Conservation (phyloP, 1,284 basidiomycete species). For the Omphalotus olearius region DNA sequence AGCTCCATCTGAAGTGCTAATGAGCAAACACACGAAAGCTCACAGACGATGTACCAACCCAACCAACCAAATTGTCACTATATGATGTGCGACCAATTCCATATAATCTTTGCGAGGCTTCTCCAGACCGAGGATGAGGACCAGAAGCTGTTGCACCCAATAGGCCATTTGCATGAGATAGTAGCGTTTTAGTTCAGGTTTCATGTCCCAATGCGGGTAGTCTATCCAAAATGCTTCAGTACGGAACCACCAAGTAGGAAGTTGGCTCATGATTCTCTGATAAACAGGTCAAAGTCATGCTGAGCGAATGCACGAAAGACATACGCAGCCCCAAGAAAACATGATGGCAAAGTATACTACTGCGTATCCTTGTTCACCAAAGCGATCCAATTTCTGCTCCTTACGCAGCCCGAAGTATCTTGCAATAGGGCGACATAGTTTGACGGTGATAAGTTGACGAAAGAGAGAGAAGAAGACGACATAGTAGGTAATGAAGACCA, state of each 20-base stretch:
- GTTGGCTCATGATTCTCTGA: slow-evolving; percentile 80
- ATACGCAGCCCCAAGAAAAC: slow-evolving; percentile 74
- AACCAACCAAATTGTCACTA: slow-evolving; percentile 95
- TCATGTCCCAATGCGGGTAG: slow-evolving; percentile 91
- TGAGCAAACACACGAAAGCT: slow-evolving; percentile 9
- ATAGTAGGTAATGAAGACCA: slow-evolving; percentile 83
- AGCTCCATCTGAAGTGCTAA: slow-evolving; percentile 71
- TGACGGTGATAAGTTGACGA: slow-evolving; percentile 75
- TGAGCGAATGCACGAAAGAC: slow-evolving; percentile 23
- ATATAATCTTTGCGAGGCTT: slow-evolving; percentile 91
- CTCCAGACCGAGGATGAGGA: slow-evolving; percentile 83
- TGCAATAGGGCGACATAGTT: slow-evolving; percentile 71
- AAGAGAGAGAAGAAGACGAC: slow-evolving; percentile 91
- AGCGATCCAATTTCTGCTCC: slow-evolving; percentile 71
- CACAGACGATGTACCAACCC: slow-evolving; percentile 44
- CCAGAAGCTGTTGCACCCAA: slow-evolving; percentile 92
- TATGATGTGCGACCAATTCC: slow-evolving; percentile 85
- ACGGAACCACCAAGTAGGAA: slow-evolving; percentile 89
- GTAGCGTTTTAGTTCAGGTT: slow-evolving; percentile 82
- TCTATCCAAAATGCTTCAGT: slow-evolving; percentile 86
- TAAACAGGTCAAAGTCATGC: neutral
- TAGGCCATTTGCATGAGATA: slow-evolving; percentile 90
- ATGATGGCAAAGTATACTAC: slow-evolving; percentile 75
- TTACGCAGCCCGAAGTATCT: slow-evolving; percentile 66
- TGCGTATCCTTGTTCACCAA: slow-evolving; percentile 90